Conservation (phyloP, 2,329 filamentous ascomycete genomes). For the Exophiala spinifera region DNA sequence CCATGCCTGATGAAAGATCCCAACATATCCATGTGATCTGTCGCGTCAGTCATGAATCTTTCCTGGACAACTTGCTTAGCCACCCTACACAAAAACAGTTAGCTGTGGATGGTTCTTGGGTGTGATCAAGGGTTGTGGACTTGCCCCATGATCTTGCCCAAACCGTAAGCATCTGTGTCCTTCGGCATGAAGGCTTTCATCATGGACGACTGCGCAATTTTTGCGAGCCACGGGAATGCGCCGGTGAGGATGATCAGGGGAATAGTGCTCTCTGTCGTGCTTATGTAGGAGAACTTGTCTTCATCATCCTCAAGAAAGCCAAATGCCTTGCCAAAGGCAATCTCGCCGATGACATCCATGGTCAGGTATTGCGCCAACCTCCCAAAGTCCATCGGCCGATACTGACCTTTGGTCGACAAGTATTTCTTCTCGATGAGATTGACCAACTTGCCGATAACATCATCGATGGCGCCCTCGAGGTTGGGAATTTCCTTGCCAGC, state of each 20-base stretch:
- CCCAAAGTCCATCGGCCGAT: slow-evolving; percentile 18
- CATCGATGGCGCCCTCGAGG: slow-evolving; percentile 53
- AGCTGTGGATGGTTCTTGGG: slow-evolving; percentile 17
- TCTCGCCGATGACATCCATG: slow-evolving; percentile 19
- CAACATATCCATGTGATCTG: slow-evolving; percentile 31
- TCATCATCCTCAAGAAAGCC: slow-evolving; percentile 20
- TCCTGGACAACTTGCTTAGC: slow-evolving; percentile 26
- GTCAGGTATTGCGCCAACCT: slow-evolving; percentile 20
- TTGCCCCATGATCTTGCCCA: slow-evolving; percentile 24
- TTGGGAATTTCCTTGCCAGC: slow-evolving; percentile 6
- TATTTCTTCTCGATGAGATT: slow-evolving; percentile 1
- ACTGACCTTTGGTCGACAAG: slow-evolving; percentile 5
- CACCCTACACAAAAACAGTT: slow-evolving; percentile 23
- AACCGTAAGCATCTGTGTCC: slow-evolving; percentile 18
- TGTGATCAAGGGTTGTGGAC: slow-evolving; percentile 10
- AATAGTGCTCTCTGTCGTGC: slow-evolving; percentile 14
- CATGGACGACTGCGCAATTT: slow-evolving; percentile 16
- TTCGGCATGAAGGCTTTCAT: slow-evolving; percentile 17
- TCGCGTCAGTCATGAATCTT: slow-evolving; percentile 19
- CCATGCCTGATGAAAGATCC: slow-evolving; percentile 34
- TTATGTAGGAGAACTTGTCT: slow-evolving; percentile 18
- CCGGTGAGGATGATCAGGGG: slow-evolving; percentile 21
- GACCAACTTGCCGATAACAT: slow-evolving; percentile 61
- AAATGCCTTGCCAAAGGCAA: slow-evolving; percentile 22
- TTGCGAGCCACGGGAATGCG: slow-evolving; percentile 21